phyloP scores from a whole-genome alignment of 2,329 filamentous ascomycete genomes.

The Scorias spongiosa region DNA sequence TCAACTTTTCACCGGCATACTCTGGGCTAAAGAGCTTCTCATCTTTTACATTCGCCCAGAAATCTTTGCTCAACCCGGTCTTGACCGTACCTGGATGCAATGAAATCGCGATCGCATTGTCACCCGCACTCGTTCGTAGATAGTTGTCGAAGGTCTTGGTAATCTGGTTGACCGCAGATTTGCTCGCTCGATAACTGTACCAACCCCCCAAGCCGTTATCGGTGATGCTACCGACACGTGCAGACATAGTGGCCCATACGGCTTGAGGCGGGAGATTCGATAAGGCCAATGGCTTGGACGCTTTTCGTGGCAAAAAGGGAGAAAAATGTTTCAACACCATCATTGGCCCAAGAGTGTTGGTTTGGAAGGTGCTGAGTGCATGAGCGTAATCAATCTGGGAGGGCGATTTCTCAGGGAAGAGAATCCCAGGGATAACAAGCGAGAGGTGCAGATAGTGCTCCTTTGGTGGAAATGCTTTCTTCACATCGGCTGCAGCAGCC shows the following conservation, averaged over 20 bases:
- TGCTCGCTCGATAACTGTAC: constrained; percentile 68
- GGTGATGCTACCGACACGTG: constrained; percentile 57
- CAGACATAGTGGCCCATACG: constrained; percentile 60
- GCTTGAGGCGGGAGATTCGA: constrained; percentile 33
- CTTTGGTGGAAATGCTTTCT: constrained; percentile 18
- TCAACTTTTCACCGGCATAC: constrained; percentile 49
- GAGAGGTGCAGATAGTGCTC: constrained; percentile 50
- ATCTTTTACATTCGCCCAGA: constrained; percentile 49
- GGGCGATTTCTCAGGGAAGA: constrained; percentile 59
- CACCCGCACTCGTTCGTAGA: constrained; percentile 40
- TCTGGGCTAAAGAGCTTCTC: constrained; percentile 52
- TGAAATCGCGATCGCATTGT: constrained; percentile 50
- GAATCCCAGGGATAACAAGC: constrained; percentile 54
- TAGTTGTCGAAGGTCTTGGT: constrained; percentile 58
- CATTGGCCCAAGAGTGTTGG: constrained; percentile 61
- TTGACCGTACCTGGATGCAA: constrained; percentile 72
- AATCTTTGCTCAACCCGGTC: constrained; percentile 57
- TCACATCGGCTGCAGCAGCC: constrained; percentile 33
- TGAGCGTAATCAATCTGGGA: constrained; percentile 44
- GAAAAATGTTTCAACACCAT: constrained; percentile 64
- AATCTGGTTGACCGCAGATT: constrained; percentile 57
- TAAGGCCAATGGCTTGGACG: constrained; percentile 17
- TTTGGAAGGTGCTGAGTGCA: constrained; percentile 53
- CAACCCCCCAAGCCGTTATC: constrained; percentile 65
- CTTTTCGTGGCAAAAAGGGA: constrained; percentile 49